Base-by-base conservation (phyloP, 345 rosid genomes). In the Adansonia digitata region DNA sequence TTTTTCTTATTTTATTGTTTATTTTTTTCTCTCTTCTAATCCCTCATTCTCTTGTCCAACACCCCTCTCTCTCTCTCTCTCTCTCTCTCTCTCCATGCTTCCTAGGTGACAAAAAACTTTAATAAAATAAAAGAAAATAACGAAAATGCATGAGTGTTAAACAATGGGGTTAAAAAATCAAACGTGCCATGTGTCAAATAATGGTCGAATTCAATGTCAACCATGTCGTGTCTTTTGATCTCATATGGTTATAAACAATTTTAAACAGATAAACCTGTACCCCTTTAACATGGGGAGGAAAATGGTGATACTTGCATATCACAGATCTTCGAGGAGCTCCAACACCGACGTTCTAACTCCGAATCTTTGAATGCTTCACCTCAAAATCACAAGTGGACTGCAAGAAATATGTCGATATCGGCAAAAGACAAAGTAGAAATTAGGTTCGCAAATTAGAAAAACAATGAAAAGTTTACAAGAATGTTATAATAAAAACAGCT, bases 301-400 rank as follows among this genome's bases (percentile, higher is more conserved):
- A 22, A 24, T 66, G 71, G 71, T 56, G 5, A 24, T 40, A 18
- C 42, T 31, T 42, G 15, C 70, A 10, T 24, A 65, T 18, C 70
- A n/a, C 65, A 37, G 75, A 56, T 39, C 49, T 20, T 56, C 63
- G 66, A 49, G 55, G 49, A 49, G 67, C 76, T 74, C 60, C 52
- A 24, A 52, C 53, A 75, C 71, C 81, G 71, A 55, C 66, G 45
- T 40, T 11, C 6, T 11, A 40, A 5, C 1, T 67, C 69, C 55
- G 20, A 20, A 61, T 74, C 77, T 61, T 72, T 63, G 27, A 37
- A 27, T 72, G 26, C 42, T 42, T 71, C 69, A 35, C 56, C 69
- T 74, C 62, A 5, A n/a, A 51, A 39, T 59, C 78, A 60, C 73
- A 39, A 75, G 49, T 60, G 71, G 65, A 77, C 85, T 84, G 80